phyloP scores from a whole-genome alignment of 345 rosid genomes.

The Rhizophora mangle region DNA sequence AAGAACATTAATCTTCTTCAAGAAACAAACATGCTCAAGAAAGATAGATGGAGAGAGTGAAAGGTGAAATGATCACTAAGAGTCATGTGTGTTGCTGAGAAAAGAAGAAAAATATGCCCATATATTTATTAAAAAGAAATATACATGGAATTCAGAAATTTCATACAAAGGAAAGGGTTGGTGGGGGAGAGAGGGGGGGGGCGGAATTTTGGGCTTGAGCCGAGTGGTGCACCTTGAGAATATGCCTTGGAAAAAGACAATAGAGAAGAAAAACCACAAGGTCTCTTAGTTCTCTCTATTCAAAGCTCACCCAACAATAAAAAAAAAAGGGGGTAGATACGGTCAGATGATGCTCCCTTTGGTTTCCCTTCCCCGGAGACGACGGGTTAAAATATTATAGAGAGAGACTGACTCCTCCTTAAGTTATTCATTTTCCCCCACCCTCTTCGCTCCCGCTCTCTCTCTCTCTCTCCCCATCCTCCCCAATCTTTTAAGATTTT shows the following conservation, averaged over 20 bases:
- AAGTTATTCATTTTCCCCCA: background rate
- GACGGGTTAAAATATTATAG: background rate
- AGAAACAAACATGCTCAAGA: slow-evolving; percentile 54
- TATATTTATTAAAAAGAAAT: background rate
- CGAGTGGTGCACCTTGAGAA: slow-evolving; percentile 48
- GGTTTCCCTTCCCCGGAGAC: slow-evolving; percentile 2
- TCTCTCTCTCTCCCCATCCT: background rate
- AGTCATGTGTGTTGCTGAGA: slow-evolving; percentile 33
- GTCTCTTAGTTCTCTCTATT: slow-evolving; percentile 38
- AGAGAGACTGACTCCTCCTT: background rate
- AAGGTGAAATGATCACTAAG: slow-evolving; percentile 4
- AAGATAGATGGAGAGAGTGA: slow-evolving; percentile 21
- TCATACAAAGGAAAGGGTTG: slow-evolving; percentile 2
- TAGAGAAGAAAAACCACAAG: slow-evolving; percentile 39
- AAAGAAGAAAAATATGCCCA: background rate
- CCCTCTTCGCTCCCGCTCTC: background rate
- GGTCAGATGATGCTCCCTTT: background rate
- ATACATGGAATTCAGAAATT: slow-evolving; percentile 25
- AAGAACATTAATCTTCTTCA: slow-evolving; percentile 29
- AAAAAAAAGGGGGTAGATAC: background rate
- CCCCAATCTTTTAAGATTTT: background rate
- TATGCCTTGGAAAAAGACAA: slow-evolving; percentile 63
- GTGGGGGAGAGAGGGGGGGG: slow-evolving; percentile 6
- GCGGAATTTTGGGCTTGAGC: slow-evolving; percentile 20
- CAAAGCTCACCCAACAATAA: slow-evolving; percentile 32